Conservation (phyloP, 441 rosid species). For the Gossypium laxum region DNA sequence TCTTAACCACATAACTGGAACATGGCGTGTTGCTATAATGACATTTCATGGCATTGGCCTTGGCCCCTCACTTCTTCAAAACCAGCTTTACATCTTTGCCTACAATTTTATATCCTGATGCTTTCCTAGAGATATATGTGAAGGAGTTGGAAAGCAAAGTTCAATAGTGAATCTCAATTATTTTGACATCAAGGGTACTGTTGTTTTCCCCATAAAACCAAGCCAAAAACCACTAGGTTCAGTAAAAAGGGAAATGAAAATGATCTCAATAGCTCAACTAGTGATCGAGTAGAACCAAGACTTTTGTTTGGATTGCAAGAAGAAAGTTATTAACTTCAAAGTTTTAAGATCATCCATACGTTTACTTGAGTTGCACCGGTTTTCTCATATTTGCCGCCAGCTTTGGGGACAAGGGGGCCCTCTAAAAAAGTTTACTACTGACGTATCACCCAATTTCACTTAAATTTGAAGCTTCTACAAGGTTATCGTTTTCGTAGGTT, state of each 20-base stretch:
- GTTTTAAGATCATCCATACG: too few species aligned
- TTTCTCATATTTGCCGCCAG: conserved; percentile 7
- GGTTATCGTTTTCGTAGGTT: conserved; percentile 5
- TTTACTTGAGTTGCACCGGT: too few species aligned
- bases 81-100: too few species aligned
- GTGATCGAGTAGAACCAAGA: too few species aligned
- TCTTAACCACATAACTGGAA: conserved; percentile 15
- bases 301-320: not conserved
- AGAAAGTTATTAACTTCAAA: not conserved
- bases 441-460: conserved; percentile 23
- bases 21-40: not conserved
- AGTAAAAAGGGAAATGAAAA: conserved; percentile 14
- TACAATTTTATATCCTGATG: not conserved
- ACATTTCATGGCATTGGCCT: too few species aligned
- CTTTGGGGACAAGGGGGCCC: conserved; percentile 19
- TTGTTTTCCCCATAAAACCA: not conserved
- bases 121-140: not conserved
- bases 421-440: conserved; percentile 15
- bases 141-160: not conserved
- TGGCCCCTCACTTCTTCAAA: too few species aligned
- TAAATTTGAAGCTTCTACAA: conserved; percentile 12
- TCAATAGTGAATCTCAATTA: not conserved
- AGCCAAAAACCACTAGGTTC: not conserved
- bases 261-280: not conserved
- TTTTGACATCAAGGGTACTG: not conserved